Base-by-base conservation (phyloP, 2,329 filamentous ascomycete genomes). In the Lachnellula subtilissima region DNA sequence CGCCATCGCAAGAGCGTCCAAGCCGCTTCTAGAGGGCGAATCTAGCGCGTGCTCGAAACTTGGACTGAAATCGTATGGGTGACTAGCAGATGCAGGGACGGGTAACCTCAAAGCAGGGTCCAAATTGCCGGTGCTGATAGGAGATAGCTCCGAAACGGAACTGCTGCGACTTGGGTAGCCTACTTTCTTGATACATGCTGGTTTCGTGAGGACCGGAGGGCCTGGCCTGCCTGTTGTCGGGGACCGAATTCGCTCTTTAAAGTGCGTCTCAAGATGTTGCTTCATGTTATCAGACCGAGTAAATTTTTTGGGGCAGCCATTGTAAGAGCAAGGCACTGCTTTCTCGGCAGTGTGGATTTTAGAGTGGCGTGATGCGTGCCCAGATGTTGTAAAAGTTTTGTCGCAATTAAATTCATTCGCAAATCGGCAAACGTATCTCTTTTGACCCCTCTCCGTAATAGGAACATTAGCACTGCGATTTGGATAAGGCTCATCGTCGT, bases 281-380 rank as follows among this genome's bases (percentile, higher is more conserved):
- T 91, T 90, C 88, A 92, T 92, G 76, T 92, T 92, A 77, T 92
- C 88, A 64, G 87, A 85, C 61, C 88, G 86, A 11, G 87, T 91
- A 65, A 92, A 92, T 67, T 87, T 88, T 74, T 91, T 91, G 71
- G 83, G 81, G 75, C 88, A 92, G 57, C 86, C 86, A 0, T 78
- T 74, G 66, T 80, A 88, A 35, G 84, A 79, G 73, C 83, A 86
- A 39, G 78, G 82, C 22, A 90, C 86, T 14, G 85, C 85, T 75
- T 92, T 92, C 72, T 90, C 88, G 49, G 87, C 87, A 1, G 87
- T 90, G 75, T 93, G 89, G 67, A 91, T 91, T 72, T 91, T 91
- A 57, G 88, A 88, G 70, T 93, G 89, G 42, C 89, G 85, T 45
- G 89, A 90, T n/a, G 89, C 88, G 66, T 93, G 89, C 45, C 89